phyloP scores from a whole-genome alignment of 164 flowering plant genomes.

The Vitis vinifera region ASM3070453v1 NC_081805.1:4585501-4586000 shows the following conservation, averaged over 20 bases:
- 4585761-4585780: slow-evolving; percentile 3
- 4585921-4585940: no score
- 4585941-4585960: background rate
- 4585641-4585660: slow-evolving; percentile 92
- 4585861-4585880: slow-evolving; percentile 15
- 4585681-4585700: slow-evolving; percentile 30
- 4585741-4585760: slow-evolving; percentile 6
- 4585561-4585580: slow-evolving; percentile 74
- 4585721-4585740: background rate
- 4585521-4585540: background rate
- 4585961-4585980: background rate
- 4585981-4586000: no score
- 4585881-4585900: slow-evolving; percentile 4
- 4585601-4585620: slow-evolving; percentile 77
- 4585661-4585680: slow-evolving; percentile 97
- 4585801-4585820: slow-evolving; percentile 67
- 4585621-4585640: slow-evolving; percentile 98
- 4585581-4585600: slow-evolving; percentile 89
- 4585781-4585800: slow-evolving; percentile 5
- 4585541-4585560: slow-evolving; percentile 17
- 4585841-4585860: slow-evolving; percentile 98
- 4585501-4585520: background rate
- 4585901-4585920: no score
- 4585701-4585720: slow-evolving; percentile 3
- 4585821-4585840: slow-evolving; percentile 91